Evolutionary conservation across 805 yeast species (phyloP).

Genomic region (Starmera caribaea): DNA sequence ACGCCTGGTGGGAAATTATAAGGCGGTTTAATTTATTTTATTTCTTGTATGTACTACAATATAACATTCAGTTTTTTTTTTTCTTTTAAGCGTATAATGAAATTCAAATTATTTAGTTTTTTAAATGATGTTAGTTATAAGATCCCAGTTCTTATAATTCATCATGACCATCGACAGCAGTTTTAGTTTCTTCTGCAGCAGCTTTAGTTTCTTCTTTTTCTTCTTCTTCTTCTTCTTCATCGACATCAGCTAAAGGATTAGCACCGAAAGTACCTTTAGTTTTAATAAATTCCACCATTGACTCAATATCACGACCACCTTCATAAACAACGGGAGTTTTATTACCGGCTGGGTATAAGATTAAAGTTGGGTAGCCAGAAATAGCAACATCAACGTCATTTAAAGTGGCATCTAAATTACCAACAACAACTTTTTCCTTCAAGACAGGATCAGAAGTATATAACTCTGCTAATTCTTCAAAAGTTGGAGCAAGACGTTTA

Average conservation of each 20-base stretch:
- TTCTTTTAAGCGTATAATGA: too few relatives aligned
- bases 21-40: neutral
- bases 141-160: slow-evolving; percentile 3
- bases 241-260: slow-evolving; percentile 34
- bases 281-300: slow-evolving; percentile 60
- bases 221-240: slow-evolving; percentile 10
- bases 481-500: slow-evolving; percentile 80
- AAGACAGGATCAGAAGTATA: slow-evolving; percentile 42
- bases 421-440: slow-evolving; percentile 54
- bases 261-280: slow-evolving; percentile 54
- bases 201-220: slow-evolving; percentile 6
- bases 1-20: slow-evolving; percentile 36
- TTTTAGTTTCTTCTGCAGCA: slow-evolving; percentile 4
- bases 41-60: too few relatives aligned
- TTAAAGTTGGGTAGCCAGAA: slow-evolving; percentile 86
- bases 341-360: slow-evolving; percentile 83
- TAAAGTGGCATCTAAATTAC: slow-evolving; percentile 80
- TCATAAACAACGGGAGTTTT: slow-evolving; percentile 56
- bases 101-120: too few relatives aligned
- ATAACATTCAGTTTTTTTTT: too few relatives aligned
- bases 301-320: slow-evolving; percentile 67
- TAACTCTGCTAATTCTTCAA: slow-evolving; percentile 75
- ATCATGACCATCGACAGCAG: slow-evolving; percentile 6
- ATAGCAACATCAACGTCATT: slow-evolving; percentile 83
- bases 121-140: too few relatives aligned